Evolutionary conservation across 768 basidiomycete species (phyloP), one percentile per base, ranked within the genome.

Genomic region (Xerocomellus amylosporus): DNA sequence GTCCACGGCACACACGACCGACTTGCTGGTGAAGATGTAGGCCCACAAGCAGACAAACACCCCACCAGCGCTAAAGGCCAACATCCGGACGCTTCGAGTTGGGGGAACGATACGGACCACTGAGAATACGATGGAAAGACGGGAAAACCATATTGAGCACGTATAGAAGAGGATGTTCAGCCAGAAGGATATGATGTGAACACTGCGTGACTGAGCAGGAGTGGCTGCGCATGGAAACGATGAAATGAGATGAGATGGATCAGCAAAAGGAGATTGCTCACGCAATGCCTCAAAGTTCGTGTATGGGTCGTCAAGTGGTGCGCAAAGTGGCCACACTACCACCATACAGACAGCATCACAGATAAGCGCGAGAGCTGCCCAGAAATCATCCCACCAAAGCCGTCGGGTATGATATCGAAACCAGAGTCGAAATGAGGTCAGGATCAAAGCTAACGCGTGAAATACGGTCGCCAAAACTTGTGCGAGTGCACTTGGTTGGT

Each of bases 1-100:
- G 51, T 46, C 34, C 63, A 60, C 74, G 67, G 63, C 77, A 81
- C 19, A 78, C 66, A 75, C 76, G 74, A 59, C 76, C 71, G 51
- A 17, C 36, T 68, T 68, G 51, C 54, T 46, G 4, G 39, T 15
- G 19, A 67, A 10, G 6, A 65, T 38, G 54, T 50, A 64, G 26
- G 33, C 36, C 63, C 67, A 63, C 60, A 69, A 54, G 48, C 51
- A 51, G 22, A 24, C 38, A 24, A 68, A 59, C 4, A 56, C 2
- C 28, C n/a, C 53, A 0, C 48, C 55, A 14, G 58, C 37, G 12
- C 55, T 43, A 13, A 56, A 37, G 4, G 42, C 36, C 1, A 37
- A 31, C 17, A 46, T n/a, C 15, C 8, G 24, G 46, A 56, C 49
- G 19, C 30, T 36, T n/a, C 48, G 56, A 26, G 50, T 22, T 0